phyloP scores from a whole-genome alignment of 257 asterid genomes.

The Penstemon barbatus region DNA sequence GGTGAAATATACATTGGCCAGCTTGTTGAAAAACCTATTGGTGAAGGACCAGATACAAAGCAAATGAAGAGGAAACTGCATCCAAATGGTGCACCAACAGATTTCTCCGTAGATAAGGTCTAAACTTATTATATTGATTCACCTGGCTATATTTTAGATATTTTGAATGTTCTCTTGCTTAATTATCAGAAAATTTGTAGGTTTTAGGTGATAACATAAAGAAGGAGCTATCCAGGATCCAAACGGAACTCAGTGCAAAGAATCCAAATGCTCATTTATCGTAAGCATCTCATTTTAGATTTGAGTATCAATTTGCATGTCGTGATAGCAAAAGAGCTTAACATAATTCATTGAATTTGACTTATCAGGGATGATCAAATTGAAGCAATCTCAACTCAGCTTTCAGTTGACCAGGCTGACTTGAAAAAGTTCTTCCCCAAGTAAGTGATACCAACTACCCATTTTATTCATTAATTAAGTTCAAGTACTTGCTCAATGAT shows the following conservation, averaged over 20 bases:
- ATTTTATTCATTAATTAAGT: neutral
- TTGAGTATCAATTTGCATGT: neutral
- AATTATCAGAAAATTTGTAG: conserved; percentile 31
- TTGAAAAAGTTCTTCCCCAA: conserved; percentile 53
- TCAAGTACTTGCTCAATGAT: neutral
- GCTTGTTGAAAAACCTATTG: conserved; percentile 53
- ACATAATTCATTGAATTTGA: neutral
- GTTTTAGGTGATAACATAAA: conserved; percentile 68
- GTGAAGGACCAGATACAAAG: conserved; percentile 59
- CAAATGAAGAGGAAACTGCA: conserved; percentile 72
- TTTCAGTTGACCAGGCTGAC: conserved; percentile 75
- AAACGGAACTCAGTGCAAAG: conserved; percentile 44
- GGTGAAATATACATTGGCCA: conserved; percentile 35
- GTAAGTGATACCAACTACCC: conserved; percentile 41
- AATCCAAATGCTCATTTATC: conserved; percentile 43
- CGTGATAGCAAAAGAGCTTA: neutral
- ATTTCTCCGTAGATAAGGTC: conserved; percentile 84
- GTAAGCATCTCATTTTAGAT: conserved; percentile 40
- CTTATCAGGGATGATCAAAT: conserved; percentile 62
- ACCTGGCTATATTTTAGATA: neutral
- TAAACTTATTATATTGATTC: neutral
- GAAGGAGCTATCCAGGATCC: conserved; percentile 54
- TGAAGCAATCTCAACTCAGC: conserved; percentile 76
- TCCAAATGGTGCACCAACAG: conserved; percentile 66
- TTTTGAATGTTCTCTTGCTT: neutral